Base-by-base conservation (phyloP, 768 basidiomycete genomes). In the Termitomyces titanicus region DNA sequence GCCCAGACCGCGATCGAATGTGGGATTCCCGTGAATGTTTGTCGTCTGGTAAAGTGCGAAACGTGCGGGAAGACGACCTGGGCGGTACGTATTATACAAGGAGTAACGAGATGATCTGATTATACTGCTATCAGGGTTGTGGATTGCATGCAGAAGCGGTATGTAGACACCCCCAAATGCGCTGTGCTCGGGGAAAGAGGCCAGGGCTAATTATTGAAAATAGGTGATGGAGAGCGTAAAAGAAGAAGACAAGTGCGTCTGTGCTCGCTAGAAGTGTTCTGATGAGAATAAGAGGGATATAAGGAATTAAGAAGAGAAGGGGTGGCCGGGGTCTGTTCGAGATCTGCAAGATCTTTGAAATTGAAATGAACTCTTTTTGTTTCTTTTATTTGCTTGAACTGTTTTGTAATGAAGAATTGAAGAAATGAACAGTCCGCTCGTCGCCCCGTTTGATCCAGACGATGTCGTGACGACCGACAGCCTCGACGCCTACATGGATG, bases 71-170 rank as follows among this genome's bases (percentile, higher is more conserved):
- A 89, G 77, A 82, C 72, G 24, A 89, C 84, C 18, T 90, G 88
- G 89, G 74, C 66, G 74, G 88, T 88, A 66, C 25, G 22, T 31
- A 51, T 56, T 27, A 40, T n/a, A n/a, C n/a, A n/a, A n/a, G n/a
- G n/a, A n/a, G n/a, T n/a, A n/a, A n/a, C n/a, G n/a, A n/a, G n/a
- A n/a, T n/a, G n/a, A n/a, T n/a, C 44, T 54, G 40, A 51, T 60
- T 59, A 51, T 59, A n/a, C n/a, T n/a, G n/a, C n/a, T n/a, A n/a
- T n/a, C n/a, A 89, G 88, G 88, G 88, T 47, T 90, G 88, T 58
- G 88, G 88, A 10, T 62, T 63, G 55, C 88, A 90, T 69, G 80
- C 79, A 64, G 83, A 88, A 50, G 56, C 71, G 68, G 88, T 86
- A 69, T 78, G 80, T 76, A 5, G 48, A 45, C 50, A 47, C 55